Evolutionary conservation across 2,329 filamentous ascomycete genomes (phyloP).

Genomic region (Trichoderma sp.): DNA sequence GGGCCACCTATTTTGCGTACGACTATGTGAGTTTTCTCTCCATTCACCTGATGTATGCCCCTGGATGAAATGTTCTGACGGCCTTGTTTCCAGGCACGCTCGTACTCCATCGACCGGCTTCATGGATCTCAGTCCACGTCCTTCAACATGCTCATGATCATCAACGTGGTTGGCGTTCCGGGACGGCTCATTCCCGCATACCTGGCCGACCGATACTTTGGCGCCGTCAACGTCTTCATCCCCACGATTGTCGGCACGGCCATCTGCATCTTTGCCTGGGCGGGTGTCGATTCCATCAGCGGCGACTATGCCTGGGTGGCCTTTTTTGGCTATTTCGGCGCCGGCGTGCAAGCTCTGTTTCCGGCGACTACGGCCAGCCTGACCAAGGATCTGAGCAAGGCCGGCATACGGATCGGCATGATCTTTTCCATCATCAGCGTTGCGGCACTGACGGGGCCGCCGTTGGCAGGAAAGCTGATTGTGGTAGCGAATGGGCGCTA

Average conservation of each 20-base stretch:
- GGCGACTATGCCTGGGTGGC: constrained; percentile 59
- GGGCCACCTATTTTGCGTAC: constrained; percentile 54
- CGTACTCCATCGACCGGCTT: constrained; percentile 45
- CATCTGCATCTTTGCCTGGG: constrained; percentile 54
- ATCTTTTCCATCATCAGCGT: constrained; percentile 59
- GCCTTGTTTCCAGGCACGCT: constrained; percentile 38
- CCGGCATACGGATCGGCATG: constrained; percentile 62
- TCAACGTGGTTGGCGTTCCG: constrained; percentile 60
- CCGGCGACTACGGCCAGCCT: constrained; percentile 53
- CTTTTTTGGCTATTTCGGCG: constrained; percentile 65
- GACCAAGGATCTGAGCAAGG: constrained; percentile 54
- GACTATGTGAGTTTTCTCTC: constrained; percentile 42
- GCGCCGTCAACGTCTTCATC: constrained; percentile 58
- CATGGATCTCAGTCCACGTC: constrained; percentile 51
- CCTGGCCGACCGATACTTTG: constrained; percentile 56
- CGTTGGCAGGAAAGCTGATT: constrained; percentile 55
- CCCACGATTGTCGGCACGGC: constrained; percentile 51
- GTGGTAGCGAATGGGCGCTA: constrained; percentile 47
- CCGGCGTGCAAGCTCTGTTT: constrained; percentile 66
- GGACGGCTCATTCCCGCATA: constrained; percentile 57
- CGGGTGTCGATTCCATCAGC: constrained; percentile 44
- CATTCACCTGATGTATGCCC: neutral
- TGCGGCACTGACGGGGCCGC: constrained; percentile 55
- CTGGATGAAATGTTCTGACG: neutral
- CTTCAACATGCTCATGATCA: constrained; percentile 59